Conservation (phyloP, 768 basidiomycete species). For the Termitomyces sp. region DNA sequence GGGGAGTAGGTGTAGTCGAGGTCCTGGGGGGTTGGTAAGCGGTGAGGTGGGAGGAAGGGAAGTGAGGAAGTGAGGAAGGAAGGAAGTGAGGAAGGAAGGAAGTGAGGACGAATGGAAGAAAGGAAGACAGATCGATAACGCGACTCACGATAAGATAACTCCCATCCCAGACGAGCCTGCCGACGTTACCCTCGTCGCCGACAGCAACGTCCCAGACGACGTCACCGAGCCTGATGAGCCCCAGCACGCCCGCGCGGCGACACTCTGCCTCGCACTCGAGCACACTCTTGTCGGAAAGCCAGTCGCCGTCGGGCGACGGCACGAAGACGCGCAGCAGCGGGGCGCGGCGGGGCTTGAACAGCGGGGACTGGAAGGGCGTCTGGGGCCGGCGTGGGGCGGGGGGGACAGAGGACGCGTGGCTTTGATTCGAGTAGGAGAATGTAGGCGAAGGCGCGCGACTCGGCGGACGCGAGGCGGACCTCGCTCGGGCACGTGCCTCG, state of each 20-base stretch:
- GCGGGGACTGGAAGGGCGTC: constrained; percentile 54
- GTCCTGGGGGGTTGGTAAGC: constrained; percentile 41
- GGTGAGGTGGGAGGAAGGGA: too few relatives aligned
- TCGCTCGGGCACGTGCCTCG: constrained; percentile 20
- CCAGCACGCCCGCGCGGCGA: constrained; percentile 57
- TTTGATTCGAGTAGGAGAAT: constrained; percentile 38
- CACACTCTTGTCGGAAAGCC: constrained; percentile 79
- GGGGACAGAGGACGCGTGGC: constrained; percentile 9
- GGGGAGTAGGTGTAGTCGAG: constrained; percentile 78
- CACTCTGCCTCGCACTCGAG: constrained; percentile 80
- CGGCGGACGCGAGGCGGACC: constrained; percentile 35
- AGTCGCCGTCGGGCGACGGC: constrained; percentile 81
- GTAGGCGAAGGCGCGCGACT: constrained; percentile 69
- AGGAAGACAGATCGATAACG: too few relatives aligned
- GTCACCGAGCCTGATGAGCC: constrained; percentile 67
- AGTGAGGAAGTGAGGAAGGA: too few relatives aligned
- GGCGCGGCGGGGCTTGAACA: constrained; percentile 56
- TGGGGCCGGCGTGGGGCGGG: not conserved
- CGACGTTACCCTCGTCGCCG: constrained; percentile 80
- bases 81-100: too few relatives aligned
- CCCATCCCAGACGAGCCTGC: constrained; percentile 86
- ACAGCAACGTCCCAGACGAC: constrained; percentile 86
- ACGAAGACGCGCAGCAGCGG: constrained; percentile 79
- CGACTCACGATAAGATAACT: constrained; percentile 73
- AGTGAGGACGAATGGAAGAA: too few relatives aligned